Percentiles rank a stretch among this genome's conserved stretches.
Conservation (phyloP, 2,329 filamentous ascomycete genomes). For the Exophiala bonariae region DNA sequence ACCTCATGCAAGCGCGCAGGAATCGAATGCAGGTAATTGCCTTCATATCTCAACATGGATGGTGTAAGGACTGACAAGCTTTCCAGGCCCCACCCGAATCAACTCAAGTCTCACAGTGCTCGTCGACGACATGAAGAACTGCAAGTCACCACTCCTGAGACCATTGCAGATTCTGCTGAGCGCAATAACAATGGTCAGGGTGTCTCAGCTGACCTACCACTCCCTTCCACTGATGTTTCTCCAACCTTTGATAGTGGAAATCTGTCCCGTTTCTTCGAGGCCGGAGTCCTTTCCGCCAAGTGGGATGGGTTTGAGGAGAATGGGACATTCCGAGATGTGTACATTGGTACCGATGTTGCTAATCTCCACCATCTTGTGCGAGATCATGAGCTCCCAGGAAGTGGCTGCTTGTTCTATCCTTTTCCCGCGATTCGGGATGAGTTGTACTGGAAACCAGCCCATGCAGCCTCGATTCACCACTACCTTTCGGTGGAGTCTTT, state of each 20-base stretch:
- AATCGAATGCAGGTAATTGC: conserved; percentile 3
- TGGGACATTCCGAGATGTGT: conserved; percentile 3
- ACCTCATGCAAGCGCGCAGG: conserved; percentile 4
- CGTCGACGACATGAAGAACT: neutral
- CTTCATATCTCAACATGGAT: neutral
- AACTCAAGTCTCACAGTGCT: conserved; percentile 2
- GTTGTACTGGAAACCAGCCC: neutral
- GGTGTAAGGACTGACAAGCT: neutral
- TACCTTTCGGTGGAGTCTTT: neutral
- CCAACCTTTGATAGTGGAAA: conserved; percentile 1
- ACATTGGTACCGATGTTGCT: conserved; percentile 3
- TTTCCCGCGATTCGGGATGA: conserved; percentile 2
- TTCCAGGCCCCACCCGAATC: conserved; percentile 1
- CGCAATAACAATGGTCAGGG: neutral
- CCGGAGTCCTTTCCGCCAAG: conserved; percentile 1
- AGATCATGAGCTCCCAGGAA: conserved; percentile 3
- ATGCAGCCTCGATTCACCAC: no score
- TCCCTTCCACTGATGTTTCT: conserved; percentile 1
- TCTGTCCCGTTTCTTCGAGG: conserved; percentile 3
- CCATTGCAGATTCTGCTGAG: neutral
- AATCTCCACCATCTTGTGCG: conserved; percentile 3
- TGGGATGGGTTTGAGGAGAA: conserved; percentile 3
- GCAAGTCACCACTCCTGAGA: neutral
- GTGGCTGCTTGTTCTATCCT: conserved; percentile 4
- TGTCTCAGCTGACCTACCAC: neutral